phyloP scores from a whole-genome alignment of 495 filamentous ascomycete species.

The Aspergillus heteromorphus region DNA sequence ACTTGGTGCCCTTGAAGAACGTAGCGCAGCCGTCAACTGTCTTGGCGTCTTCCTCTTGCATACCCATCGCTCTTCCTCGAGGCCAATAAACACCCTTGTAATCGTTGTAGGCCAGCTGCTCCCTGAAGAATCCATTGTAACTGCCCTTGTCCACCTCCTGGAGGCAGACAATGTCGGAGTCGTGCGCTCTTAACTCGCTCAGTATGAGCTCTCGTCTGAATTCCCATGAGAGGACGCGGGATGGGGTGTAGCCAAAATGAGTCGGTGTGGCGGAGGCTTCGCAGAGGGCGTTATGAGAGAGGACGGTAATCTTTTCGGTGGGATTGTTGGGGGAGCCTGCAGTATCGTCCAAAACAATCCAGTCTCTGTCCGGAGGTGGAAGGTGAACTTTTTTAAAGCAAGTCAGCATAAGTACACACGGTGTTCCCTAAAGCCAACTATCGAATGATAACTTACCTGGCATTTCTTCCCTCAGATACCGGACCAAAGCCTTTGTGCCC shows the following conservation, averaged over 20 bases:
- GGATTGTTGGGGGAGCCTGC: constrained; percentile 22
- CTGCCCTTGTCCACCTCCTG: constrained; percentile 89
- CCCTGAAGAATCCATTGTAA: constrained; percentile 83
- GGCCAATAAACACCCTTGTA: constrained; percentile 94
- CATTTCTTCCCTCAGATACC: constrained; percentile 72
- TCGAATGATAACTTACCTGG: constrained; percentile 55
- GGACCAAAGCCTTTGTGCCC: constrained; percentile 80
- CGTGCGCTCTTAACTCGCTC: constrained; percentile 68
- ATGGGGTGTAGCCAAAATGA: constrained; percentile 85
- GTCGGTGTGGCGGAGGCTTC: constrained; percentile 79
- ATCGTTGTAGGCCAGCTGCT: constrained; percentile 71
- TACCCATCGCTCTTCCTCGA: constrained; percentile 78
- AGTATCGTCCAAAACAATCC: constrained; percentile 61
- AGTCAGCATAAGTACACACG: constrained; percentile 14
- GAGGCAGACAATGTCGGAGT: constrained; percentile 84
- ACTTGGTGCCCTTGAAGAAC: constrained; percentile 91
- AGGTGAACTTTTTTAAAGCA: constrained; percentile 33
- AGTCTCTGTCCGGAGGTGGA: constrained; percentile 70
- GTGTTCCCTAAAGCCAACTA: background rate
- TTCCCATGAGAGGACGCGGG: constrained; percentile 74
- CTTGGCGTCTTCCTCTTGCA: constrained; percentile 82
- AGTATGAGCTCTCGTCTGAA: constrained; percentile 77
- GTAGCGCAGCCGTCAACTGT: constrained; percentile 91
- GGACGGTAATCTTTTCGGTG: constrained; percentile 64
- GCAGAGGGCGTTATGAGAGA: constrained; percentile 93